Conservation (phyloP, 805 yeast genomes). For the Saccharomycopsis sp. region DNA sequence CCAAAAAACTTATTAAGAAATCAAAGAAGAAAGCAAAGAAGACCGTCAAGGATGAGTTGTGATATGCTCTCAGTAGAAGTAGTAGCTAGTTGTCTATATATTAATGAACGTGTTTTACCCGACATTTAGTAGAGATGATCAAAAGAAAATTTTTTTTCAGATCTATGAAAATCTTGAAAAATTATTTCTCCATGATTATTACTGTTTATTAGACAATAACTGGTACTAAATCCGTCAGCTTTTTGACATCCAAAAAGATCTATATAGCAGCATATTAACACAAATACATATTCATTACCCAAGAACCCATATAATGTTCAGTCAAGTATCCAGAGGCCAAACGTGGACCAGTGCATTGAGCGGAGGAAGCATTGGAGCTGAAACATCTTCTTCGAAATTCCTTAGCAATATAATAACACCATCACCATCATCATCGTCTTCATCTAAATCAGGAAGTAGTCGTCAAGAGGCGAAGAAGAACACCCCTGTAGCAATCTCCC, state of each 20-base stretch:
- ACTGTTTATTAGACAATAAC: background rate
- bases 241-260: background rate
- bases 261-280: too few relatives aligned
- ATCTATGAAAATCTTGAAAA: conserved; percentile 10
- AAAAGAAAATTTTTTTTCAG: conserved; percentile 4
- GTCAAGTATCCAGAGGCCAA: background rate
- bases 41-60: background rate
- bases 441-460: background rate
- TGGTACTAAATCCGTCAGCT: background rate
- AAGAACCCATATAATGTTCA: too few relatives aligned
- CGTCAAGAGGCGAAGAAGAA: background rate
- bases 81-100: background rate
- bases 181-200: conserved; percentile 9
- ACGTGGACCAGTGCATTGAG: background rate
- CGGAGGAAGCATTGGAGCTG: background rate
- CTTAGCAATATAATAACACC: background rate
- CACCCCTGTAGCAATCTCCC: conserved; percentile 8
- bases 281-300: background rate
- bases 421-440: background rate
- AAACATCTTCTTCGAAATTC: background rate
- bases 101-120: background rate
- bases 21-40: background rate
- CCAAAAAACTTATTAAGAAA: conserved; percentile 5
- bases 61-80: background rate
- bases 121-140: background rate